Conservation (phyloP, 768 basidiomycete genomes). For the Rhizopogon rudus region DNA sequence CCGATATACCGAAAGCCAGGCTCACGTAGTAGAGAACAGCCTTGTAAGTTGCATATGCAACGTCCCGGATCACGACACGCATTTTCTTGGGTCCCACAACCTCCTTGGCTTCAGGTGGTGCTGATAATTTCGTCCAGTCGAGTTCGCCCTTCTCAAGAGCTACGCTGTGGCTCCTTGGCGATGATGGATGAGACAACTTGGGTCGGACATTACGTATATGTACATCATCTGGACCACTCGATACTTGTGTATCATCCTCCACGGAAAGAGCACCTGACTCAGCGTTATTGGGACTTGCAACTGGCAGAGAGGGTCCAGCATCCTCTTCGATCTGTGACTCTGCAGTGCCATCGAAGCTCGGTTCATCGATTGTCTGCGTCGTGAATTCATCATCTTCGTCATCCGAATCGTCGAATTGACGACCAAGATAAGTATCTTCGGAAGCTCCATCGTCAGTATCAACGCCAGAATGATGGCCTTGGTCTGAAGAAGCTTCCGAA, state of each 20-base stretch:
- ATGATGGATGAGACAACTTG: slow-evolving; percentile 35
- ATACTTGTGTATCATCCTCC: slow-evolving; percentile 1
- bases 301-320: neutral
- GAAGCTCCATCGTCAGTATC: slow-evolving; percentile 44
- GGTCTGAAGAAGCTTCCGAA: slow-evolving; percentile 46
- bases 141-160: slow-evolving; percentile 13
- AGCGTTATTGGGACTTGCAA: neutral
- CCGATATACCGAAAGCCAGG: neutral
- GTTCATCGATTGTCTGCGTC: slow-evolving; percentile 27
- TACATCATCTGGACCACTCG: neutral
- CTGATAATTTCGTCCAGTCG: neutral
- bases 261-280: slow-evolving; percentile 5
- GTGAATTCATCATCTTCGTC: slow-evolving; percentile 45
- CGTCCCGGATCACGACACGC: slow-evolving; percentile 50
- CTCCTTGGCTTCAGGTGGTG: neutral
- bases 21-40: slow-evolving; percentile 76
- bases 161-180: slow-evolving; percentile 26
- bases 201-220: slow-evolving; percentile 25
- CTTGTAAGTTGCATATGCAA: slow-evolving; percentile 58
- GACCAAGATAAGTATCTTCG: slow-evolving; percentile 36
- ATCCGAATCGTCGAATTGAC: slow-evolving; percentile 46
- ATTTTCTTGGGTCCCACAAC: slow-evolving; percentile 45
- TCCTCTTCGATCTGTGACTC: slow-evolving; percentile 16
- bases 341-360: slow-evolving; percentile 21
- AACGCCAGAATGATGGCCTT: slow-evolving; percentile 12